phyloP scores from a whole-genome alignment of 805 yeast species.

The Helenozyma rhizophorensis region DNA sequence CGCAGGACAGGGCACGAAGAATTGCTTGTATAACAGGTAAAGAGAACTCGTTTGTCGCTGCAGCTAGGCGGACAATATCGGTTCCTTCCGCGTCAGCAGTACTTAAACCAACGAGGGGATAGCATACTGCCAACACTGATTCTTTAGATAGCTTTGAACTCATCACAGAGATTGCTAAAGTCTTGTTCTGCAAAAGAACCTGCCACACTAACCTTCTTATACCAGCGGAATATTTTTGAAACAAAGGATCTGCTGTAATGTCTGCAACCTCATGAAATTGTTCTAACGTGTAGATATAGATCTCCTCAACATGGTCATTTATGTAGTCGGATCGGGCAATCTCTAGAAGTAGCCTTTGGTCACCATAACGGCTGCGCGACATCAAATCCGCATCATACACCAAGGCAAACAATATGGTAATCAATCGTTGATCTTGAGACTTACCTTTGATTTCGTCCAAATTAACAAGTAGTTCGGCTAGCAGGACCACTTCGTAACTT shows the following conservation, averaged over 20 bases:
- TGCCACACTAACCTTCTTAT: neutral
- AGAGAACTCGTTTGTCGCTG: constrained; percentile 31
- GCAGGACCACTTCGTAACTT: constrained; percentile 13
- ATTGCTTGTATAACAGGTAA: constrained; percentile 40
- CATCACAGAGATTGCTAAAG: constrained; percentile 3
- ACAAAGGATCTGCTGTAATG: too few relatives aligned
- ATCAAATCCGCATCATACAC: too few relatives aligned
- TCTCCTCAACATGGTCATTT: constrained; percentile 6
- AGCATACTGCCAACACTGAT: too few relatives aligned
- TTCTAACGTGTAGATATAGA: too few relatives aligned
- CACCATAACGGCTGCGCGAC: too few relatives aligned
- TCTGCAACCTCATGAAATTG: too few relatives aligned
- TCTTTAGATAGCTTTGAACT: too few relatives aligned
- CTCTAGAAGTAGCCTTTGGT: constrained; percentile 11
- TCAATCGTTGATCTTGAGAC: constrained; percentile 1
- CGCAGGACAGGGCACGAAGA: constrained; percentile 23
- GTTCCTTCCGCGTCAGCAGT: too few relatives aligned
- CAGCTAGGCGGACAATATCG: too few relatives aligned
- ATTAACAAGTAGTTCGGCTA: constrained; percentile 10
- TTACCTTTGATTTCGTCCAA: constrained; percentile 6
- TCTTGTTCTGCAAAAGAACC: constrained; percentile 4
- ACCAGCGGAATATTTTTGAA: too few relatives aligned
- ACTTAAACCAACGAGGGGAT: too few relatives aligned
- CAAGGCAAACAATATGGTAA: constrained; percentile 1
- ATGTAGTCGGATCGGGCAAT: constrained; percentile 12